Evolutionary conservation across 2,329 filamentous ascomycete genomes (phyloP).

Genomic region (Botrytis elliptica): DNA sequence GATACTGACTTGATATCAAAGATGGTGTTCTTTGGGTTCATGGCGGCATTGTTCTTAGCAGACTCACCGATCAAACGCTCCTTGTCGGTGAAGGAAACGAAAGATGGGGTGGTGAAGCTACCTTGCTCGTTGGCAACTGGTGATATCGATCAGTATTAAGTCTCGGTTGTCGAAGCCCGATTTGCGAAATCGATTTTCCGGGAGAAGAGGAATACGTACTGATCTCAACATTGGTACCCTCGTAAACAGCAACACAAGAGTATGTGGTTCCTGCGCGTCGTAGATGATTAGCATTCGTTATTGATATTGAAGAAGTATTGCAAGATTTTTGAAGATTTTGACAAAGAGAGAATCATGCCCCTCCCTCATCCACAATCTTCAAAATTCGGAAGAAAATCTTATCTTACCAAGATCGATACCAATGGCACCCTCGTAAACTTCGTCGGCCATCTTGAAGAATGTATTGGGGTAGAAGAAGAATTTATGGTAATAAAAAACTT

Average conservation of each 20-base stretch:
- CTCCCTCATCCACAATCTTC: conserved; percentile 15
- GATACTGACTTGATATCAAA: conserved; percentile 93
- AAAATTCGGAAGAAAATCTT: not conserved
- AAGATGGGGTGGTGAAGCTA: conserved; percentile 97
- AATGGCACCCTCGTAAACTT: conserved; percentile 99
- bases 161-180: not conserved
- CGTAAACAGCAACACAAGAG: conserved; percentile 99
- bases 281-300: conserved; percentile 32
- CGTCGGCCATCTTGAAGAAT: conserved; percentile 77
- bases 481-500: conserved; percentile 24
- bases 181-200: conserved; percentile 2
- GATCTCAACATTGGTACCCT: conserved; percentile 99
- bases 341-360: conserved; percentile 16
- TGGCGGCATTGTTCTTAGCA: conserved; percentile 99
- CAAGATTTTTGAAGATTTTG: not conserved
- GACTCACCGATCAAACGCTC: conserved; percentile 99
- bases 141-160: conserved; percentile 11
- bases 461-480: conserved; percentile 26
- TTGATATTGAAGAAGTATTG: not conserved
- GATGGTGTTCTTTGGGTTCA: conserved; percentile 98
- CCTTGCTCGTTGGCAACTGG: conserved; percentile 95
- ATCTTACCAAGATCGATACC: conserved; percentile 96
- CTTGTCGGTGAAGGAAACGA: conserved; percentile 98
- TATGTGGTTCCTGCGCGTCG: conserved; percentile 82
- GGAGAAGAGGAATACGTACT: conserved; percentile 23